Base-by-base conservation (phyloP, 352 stramenopile species). In the Phytophthora sansomeana region DNA sequence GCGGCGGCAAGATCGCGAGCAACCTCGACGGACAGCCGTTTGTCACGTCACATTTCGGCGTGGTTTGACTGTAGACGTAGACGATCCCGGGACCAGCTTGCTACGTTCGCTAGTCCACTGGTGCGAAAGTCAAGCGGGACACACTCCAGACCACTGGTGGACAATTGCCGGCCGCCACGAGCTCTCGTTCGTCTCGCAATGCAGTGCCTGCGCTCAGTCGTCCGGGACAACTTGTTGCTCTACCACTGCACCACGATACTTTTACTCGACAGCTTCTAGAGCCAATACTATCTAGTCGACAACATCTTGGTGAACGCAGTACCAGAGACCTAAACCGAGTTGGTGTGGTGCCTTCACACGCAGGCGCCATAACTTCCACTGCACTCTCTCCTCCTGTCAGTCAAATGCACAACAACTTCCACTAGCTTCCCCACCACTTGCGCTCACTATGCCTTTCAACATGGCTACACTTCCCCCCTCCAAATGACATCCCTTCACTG, bases 401-500 rank as follows among this genome's bases (percentile, higher is more conserved):
- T 38, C 32, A 38, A 38, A 38, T 35, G 8, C 7, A 38, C 32
- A 38, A 5, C 16, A 13, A 36, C 32, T 8, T 44, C 16, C 9
- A 44, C n/a, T 26, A 10, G 39, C 16, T 46, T 46, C 19, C 42
- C n/a, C n/a, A n/a, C n/a, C n/a, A n/a, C n/a, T n/a, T n/a, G n/a
- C n/a, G n/a, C n/a, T n/a, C n/a, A 49, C 42, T 49, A 32, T 49
- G 5, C 17, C 14, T n/a, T 17, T 6, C 43, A 9, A 46, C 14
- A 51, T 51, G 43, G 43, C 13, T 51, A 51, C 43, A 51, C 24
- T 48, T 47, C 41, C 24, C 43, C 13, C 43, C n/a, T n/a, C n/a
- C n/a, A n/a, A n/a, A n/a, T 36, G 28, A 50, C 56, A 66, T 69
- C 55, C 58, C 46, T 58, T 38, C 32, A 47, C 49, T 53, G 28